These are phyloP conservation scores for Geotrichum klebahnii DNA, from an alignment of 1,139 yeast genomes.

Conservation along the genomic window DNA sequence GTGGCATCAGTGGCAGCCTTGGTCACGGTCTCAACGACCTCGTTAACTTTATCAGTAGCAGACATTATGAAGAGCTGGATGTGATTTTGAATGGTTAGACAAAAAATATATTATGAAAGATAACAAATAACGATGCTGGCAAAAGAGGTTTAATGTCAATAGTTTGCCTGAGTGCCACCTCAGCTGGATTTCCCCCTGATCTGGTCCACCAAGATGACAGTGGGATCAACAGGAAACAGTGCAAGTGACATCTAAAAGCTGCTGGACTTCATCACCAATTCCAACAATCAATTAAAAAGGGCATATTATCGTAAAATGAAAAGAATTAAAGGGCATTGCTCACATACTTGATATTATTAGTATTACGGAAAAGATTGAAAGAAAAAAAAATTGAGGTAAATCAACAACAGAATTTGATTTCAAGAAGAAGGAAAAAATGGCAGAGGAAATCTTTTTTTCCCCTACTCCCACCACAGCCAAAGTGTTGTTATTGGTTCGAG, in stretches of 20 bases:
- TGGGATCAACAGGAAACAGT: background rate
- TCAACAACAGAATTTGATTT: background rate
- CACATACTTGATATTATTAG: slow-evolving; percentile 1
- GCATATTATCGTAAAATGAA: background rate
- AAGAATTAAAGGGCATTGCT: background rate
- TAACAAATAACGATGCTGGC: no score
- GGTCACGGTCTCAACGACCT: background rate
- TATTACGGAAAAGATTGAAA: background rate
- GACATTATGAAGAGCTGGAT: slow-evolving; percentile 11
- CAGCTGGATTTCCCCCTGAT: background rate
- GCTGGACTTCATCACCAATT: background rate
- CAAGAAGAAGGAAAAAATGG: slow-evolving; percentile 1
- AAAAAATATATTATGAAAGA: background rate
- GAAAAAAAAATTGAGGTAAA: background rate
- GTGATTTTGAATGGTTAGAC: background rate
- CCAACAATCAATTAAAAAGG: background rate
- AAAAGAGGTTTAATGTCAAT: no score
- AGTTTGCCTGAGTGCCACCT: no score
- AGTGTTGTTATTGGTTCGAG: no score
- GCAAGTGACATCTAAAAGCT: background rate
- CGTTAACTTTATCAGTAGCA: slow-evolving; percentile 18
- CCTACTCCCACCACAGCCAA: no score
- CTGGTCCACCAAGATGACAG: background rate
- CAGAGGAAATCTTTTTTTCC: no score
- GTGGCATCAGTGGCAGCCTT: slow-evolving; percentile 11